phyloP scores from a whole-genome alignment of 768 basidiomycete species.

The Suillus hirtellus region DNA sequence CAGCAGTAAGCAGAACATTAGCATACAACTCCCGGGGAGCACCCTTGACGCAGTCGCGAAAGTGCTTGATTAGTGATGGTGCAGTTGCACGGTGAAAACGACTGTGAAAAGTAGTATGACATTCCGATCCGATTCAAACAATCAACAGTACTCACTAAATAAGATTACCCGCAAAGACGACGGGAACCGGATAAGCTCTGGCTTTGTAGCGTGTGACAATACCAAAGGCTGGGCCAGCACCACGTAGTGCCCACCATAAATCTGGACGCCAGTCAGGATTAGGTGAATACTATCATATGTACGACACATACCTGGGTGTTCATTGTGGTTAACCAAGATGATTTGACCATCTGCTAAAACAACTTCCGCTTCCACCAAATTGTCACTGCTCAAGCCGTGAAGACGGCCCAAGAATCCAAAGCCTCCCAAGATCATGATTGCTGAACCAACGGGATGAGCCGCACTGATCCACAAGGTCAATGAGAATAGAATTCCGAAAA shows the following conservation, averaged over 20 bases:
- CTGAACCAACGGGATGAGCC: constrained; percentile 78
- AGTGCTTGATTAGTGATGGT: constrained; percentile 85
- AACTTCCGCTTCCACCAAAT: constrained; percentile 88
- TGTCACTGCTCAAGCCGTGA: constrained; percentile 86
- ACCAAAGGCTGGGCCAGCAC: constrained; percentile 81
- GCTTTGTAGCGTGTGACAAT: constrained; percentile 89
- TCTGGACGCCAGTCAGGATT: constrained; percentile 42
- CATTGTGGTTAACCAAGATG: constrained; percentile 70
- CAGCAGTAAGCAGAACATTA: constrained; percentile 88
- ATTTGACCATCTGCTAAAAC: constrained; percentile 91
- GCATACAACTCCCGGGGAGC: constrained; percentile 87
- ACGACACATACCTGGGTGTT: constrained; percentile 59
- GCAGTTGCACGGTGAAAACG: constrained; percentile 88
- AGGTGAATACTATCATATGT: not conserved
- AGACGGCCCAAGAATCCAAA: constrained; percentile 87
- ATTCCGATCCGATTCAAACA: constrained; percentile 1
- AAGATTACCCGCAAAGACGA: constrained; percentile 90
- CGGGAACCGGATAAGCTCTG: constrained; percentile 84
- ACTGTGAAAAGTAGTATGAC: constrained; percentile 39
- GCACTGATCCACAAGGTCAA: constrained; percentile 43
- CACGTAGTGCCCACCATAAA: constrained; percentile 86
- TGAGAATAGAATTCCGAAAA: constrained; percentile 10
- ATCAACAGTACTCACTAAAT: constrained; percentile 66
- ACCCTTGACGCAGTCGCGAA: constrained; percentile 89
- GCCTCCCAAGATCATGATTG: constrained; percentile 81